Evolutionary conservation across 257 asterid species (phyloP), one percentile per base, ranked within the genome.

Genomic region (Solanum medicagineum): DNA sequence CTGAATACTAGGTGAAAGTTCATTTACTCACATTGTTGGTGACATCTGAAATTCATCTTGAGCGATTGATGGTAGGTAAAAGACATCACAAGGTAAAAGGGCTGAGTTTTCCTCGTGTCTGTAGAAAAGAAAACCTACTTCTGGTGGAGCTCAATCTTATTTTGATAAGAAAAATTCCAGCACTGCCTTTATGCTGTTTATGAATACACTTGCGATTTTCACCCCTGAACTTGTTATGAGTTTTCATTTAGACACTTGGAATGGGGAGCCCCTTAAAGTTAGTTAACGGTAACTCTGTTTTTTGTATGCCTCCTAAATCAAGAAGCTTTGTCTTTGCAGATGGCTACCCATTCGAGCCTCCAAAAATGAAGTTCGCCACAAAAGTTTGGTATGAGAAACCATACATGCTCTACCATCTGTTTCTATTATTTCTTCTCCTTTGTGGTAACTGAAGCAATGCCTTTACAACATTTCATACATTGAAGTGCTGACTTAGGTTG

Each of bases 311-410:
- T 74, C 20, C 81, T 74, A 14, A 56, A 77, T 77, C 62, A 51
- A 51, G 63, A 77, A 49, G 82, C 24, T 51, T 69, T 82, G 57
- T 84, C 69, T 86, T 87, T 92, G 92, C 98, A 96, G 99, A 91
- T 89, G 98, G 97, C 45, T 96, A 96, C 89, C 99, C 99, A 24
- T 96, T 96, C 42, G 97, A 94, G 91, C 99, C 99, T 83, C 99
- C 99, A 54, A 95, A 92, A 87, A 96, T 96, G 99, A 89, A 80
- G 86, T 96, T 96, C 83, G 89, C 89, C 87, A 96, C 99, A 77
- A 96, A 96, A 96, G 98, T 96, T 66, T 96, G 99, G 98, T 96
- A 96, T 87, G 98, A 80, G 83, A 87, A 88, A 80, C 83, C 24
- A 51, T 15, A 51, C 62, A 24, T 77, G 47, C 62, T 77, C 47